Evolutionary conservation across 495 filamentous ascomycete species (phyloP).

Genomic region (Thermochaetoides thermophila): DNA sequence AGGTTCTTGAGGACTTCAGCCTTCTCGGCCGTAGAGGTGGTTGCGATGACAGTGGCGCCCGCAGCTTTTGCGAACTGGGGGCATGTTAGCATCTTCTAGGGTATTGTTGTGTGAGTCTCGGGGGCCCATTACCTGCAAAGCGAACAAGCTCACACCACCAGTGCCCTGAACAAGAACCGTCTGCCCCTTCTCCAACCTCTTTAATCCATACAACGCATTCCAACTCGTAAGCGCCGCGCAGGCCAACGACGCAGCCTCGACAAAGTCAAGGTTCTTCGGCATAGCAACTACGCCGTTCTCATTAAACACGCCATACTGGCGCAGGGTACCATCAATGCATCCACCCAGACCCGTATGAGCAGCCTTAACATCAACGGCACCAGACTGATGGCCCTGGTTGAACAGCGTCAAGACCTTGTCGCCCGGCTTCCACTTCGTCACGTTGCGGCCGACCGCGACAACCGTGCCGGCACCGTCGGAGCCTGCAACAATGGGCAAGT

Average conservation of each 20-base stretch:
- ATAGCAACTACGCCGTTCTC: constrained; percentile 54
- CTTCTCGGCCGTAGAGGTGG: constrained; percentile 57
- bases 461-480: constrained; percentile 74
- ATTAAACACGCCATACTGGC: constrained; percentile 56
- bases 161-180: constrained; percentile 67
- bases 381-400: constrained; percentile 61
- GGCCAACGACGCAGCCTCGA: constrained; percentile 51
- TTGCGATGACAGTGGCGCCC: constrained; percentile 67
- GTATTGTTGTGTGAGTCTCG: too few species aligned
- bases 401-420: constrained; percentile 64
- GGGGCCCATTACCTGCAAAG: constrained; percentile 29
- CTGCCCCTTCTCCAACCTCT: constrained; percentile 49
- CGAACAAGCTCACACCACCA: constrained; percentile 69
- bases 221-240: constrained; percentile 70
- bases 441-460: constrained; percentile 49
- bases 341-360: constrained; percentile 52
- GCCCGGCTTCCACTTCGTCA: constrained; percentile 52
- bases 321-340: constrained; percentile 51
- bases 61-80: constrained; percentile 66
- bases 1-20: constrained; percentile 50
- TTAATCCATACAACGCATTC: constrained; percentile 69
- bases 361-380: constrained; percentile 31
- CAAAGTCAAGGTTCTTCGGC: constrained; percentile 44
- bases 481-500: constrained; percentile 44
- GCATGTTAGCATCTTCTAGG: constrained; percentile 1